Evolutionary conservation across 805 yeast species (phyloP).

Genomic region (Kazachstania viticola): DNA sequence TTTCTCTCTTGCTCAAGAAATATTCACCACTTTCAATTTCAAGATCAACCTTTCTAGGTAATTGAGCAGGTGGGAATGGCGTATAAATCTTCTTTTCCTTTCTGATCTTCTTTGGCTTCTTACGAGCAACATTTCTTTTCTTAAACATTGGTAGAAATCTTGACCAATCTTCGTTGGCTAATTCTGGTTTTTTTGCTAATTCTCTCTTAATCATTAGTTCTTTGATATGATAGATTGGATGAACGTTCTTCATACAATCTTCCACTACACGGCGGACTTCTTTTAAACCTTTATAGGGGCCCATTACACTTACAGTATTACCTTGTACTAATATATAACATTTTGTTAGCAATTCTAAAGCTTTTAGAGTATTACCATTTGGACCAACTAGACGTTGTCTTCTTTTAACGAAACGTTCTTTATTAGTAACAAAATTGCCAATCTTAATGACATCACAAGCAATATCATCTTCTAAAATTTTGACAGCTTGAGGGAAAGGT

Average conservation of each 20-base stretch:
- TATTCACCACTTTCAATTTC: constrained; percentile 98
- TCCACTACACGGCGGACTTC: constrained; percentile 89
- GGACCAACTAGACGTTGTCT: constrained; percentile 96
- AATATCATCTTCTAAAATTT: constrained; percentile 78
- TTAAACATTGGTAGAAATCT: constrained; percentile 93
- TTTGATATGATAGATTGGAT: constrained; percentile 95
- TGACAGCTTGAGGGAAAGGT: constrained; percentile 92
- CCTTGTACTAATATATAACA: constrained; percentile 97
- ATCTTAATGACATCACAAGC: constrained; percentile 96
- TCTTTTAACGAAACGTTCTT: constrained; percentile 89
- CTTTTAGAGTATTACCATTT: constrained; percentile 90
- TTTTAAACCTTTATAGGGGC: constrained; percentile 86
- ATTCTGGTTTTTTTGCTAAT: constrained; percentile 86
- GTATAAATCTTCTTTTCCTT: constrained; percentile 71
- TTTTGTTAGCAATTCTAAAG: constrained; percentile 86
- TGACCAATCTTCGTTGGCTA: constrained; percentile 94
- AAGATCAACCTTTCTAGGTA: constrained; percentile 92
- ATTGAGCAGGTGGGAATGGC: constrained; percentile 97
- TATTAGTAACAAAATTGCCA: constrained; percentile 77
- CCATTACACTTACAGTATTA: constrained; percentile 94
- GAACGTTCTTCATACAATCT: constrained; percentile 93
- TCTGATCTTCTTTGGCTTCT: constrained; percentile 62
- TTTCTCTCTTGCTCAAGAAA: constrained; percentile 80
- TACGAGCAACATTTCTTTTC: constrained; percentile 90
- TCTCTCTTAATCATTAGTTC: constrained; percentile 97